These are phyloP conservation scores for Gloeopeniophorella convolvens DNA, from an alignment of 768 basidiomycete genomes.

Conservation along the genomic window DNA sequence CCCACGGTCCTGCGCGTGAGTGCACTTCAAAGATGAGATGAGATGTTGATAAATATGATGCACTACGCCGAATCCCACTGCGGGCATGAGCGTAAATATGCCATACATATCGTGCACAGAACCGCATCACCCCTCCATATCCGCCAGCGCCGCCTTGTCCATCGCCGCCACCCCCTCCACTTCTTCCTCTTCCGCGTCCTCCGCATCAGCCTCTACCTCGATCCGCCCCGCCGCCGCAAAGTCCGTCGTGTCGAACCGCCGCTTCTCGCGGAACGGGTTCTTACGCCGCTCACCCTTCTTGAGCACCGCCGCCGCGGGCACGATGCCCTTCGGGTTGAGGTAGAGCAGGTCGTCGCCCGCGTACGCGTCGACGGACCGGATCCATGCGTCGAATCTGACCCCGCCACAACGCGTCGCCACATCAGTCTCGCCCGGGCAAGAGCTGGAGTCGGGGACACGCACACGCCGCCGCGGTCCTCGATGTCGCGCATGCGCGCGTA, in stretches of 20 bases:
- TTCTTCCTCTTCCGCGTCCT: slow-evolving; percentile 39
- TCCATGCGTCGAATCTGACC: slow-evolving; percentile 82
- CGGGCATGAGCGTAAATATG: too few species aligned
- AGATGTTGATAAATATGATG: too few species aligned
- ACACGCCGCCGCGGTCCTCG: slow-evolving; percentile 76
- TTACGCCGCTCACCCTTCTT: slow-evolving; percentile 49
- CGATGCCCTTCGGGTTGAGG: slow-evolving; percentile 67
- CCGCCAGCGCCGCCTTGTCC: slow-evolving; percentile 33
- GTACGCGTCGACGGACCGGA: slow-evolving; percentile 69
- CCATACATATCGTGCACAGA: too few species aligned
- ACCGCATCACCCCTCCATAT: slow-evolving; percentile 40
- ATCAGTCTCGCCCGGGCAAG: background rate
- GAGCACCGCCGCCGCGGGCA: slow-evolving; percentile 66
- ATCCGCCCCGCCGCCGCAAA: slow-evolving; percentile 21
- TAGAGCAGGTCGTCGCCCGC: slow-evolving; percentile 72
- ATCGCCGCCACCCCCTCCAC: slow-evolving; percentile 25
- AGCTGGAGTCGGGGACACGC: slow-evolving; percentile 28
- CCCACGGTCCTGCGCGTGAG: too few species aligned
- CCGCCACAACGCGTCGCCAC: background rate
- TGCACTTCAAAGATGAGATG: too few species aligned
- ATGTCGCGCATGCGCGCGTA: slow-evolving; percentile 82
- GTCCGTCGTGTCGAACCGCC: slow-evolving; percentile 56
- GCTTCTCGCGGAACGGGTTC: slow-evolving; percentile 64
- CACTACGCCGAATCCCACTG: too few species aligned
- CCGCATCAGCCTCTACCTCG: slow-evolving; percentile 32